Evolutionary conservation across 352 stramenopile genomes (phyloP), one percentile per base, ranked within the genome.

Genomic region (Pythium grandisporangium): DNA sequence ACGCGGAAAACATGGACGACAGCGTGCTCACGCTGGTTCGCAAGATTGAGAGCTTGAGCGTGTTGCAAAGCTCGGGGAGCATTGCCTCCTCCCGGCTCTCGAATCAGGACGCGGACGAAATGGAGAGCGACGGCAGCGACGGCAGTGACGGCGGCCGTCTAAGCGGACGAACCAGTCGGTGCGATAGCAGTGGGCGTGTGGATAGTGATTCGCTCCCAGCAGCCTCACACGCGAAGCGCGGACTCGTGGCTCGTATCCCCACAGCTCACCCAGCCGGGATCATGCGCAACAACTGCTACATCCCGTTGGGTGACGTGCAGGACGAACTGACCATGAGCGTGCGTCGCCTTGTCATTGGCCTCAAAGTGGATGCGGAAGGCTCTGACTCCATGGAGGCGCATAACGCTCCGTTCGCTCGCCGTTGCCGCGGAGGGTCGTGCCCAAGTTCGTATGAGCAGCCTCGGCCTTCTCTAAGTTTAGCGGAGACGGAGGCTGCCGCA

Each of bases 281-380:
- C 16, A 33, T 51, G 34, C n/a, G 25, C 30, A 45, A 55, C 38
- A 51, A 27, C 24, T 52, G 45, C 30, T 54, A 55, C 37, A 58
- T 63, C n/a, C 46, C 51, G 2, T 54, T 54, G 35, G 69, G 63
- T 21, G 63, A 81, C 49, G 65, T 76, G 21, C 72, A 79, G 34
- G 59, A 84, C 36, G 60, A 82, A 7, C 65, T 93, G 20, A 89
- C 76, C 1, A 67, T 67, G 20, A 87, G 73, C 37, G 56, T 93
- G n/a, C 67, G 79, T 0, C 73, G 76, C 3, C 58, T 93, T 6
- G 76, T 89, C 38, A 78, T 90, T 24, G 55, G 78, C 14, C 53
- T 93, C 6, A 77, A 86, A 52, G 56, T 80, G 22, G 72, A 86
- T 21, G 75, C 70, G 30, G 76, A 88, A 16, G 32, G 53, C 16